Evolutionary conservation across 2,329 filamentous ascomycete species (phyloP), one percentile per base, ranked within the genome.

Genomic region (Aspergillus chevalieri): DNA sequence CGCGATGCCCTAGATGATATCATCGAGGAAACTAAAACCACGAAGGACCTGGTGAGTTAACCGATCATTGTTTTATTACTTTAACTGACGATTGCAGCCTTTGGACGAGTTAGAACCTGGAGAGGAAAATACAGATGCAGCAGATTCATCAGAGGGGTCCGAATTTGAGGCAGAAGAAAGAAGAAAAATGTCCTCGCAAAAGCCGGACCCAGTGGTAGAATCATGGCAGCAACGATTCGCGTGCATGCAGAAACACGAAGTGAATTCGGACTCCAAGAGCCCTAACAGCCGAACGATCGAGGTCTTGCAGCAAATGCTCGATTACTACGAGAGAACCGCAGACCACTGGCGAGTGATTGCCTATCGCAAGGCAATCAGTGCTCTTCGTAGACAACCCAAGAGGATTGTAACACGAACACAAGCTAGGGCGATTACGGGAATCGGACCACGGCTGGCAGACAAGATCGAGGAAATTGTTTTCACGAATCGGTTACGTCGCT

Each of bases 401-500:
- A 85, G 82, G 62, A 80, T 96, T 51, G 74, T 68, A 3, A 91
- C 85, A 0, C 83, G 80, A 50, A 77, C 83, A 44, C 79, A 94
- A 65, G 92, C 91, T 0, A 71, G 78, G 9, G 66, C 70, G 2
- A 75, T 96, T 1, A 82, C 83, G 1, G 79, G 78, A 50, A 83
- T 96, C 33, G 91, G 91, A 6, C 60, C 75, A 9, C 79, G 87
- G 1, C 73, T 96, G 1, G 90, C 90, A 0, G 75, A 80, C 22
- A 95, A 95, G 66, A 93, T 97, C 54, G 88, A 93, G 60, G 92
- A 96, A 64, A 95, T 96, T 41, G 87, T 83, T 2, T 76, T 77
- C 36, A 95, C 89, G 0, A 80, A 89, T 59, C 76, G 77, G 22
- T 78, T 96, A 1, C 79, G 79, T 39, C 79, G 85, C 34, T 77